Conservation (phyloP, 2,329 filamentous ascomycete genomes). For the Cladosporium sp. region DNA sequence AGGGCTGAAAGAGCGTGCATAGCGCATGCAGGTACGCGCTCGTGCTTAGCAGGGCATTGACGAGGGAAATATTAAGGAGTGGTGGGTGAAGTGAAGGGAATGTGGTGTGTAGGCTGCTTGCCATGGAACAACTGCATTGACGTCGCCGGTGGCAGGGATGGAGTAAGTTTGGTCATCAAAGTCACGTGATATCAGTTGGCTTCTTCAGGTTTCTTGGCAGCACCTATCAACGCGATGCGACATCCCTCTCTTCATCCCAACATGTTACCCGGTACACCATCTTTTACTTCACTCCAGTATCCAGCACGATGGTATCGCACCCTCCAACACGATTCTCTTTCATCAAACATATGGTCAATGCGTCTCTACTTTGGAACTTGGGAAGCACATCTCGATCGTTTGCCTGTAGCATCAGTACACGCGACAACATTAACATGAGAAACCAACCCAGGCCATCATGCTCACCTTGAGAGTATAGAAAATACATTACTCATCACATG, state of each 20-base stretch:
- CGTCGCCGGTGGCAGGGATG: constrained; percentile 14
- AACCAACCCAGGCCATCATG: not conserved
- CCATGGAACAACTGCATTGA: not conserved
- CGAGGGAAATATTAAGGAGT: constrained; percentile 15
- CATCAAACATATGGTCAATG: constrained; percentile 2
- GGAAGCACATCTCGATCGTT: not conserved
- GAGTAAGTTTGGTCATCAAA: not conserved
- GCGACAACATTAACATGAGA: not conserved
- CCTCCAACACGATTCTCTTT: not conserved
- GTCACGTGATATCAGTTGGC: not conserved
- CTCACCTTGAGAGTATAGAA: not conserved
- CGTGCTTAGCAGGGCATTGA: constrained; percentile 19
- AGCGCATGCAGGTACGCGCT: constrained; percentile 16
- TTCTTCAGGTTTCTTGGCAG: constrained; percentile 1
- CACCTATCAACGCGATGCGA: not conserved
- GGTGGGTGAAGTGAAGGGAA: constrained; percentile 14
- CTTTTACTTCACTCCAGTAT: not conserved
- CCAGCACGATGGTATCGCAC: not conserved
- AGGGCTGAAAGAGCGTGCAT: constrained; percentile 11
- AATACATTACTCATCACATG: not conserved
- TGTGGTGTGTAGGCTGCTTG: constrained; percentile 12
- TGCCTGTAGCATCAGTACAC: not conserved
- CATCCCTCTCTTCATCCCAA: not conserved
- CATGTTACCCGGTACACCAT: not conserved
- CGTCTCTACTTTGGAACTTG: not conserved